Conservation (phyloP, 164 flowering plant genomes). For the Stephania japonica region DNA sequence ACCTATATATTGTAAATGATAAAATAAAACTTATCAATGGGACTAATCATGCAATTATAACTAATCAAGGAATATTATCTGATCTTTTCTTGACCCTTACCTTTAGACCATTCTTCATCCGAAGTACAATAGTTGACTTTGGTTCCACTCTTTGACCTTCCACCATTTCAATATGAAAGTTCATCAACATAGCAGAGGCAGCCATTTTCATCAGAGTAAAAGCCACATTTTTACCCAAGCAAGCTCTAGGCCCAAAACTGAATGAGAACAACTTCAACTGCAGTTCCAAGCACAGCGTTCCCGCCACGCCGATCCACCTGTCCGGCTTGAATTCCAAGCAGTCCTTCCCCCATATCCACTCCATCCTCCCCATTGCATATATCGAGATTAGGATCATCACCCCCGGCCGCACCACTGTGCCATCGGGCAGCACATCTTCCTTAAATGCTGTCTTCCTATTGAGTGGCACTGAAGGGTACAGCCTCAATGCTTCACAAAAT, state of each 20-base stretch:
- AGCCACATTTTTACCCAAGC: slow-evolving; percentile 35
- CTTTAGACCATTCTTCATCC: slow-evolving; percentile 28
- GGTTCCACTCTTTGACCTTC: slow-evolving; percentile 24
- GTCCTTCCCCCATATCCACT: slow-evolving; percentile 36
- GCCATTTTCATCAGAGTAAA: slow-evolving; percentile 30
- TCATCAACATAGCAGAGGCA: slow-evolving; percentile 24
- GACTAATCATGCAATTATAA: no score
- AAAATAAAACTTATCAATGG: no score
- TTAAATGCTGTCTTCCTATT: slow-evolving; percentile 20
- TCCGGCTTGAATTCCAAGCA: slow-evolving; percentile 38
- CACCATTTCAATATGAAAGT: slow-evolving; percentile 27
- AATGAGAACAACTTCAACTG: slow-evolving; percentile 28
- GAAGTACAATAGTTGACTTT: slow-evolving; percentile 14
- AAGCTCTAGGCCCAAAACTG: slow-evolving; percentile 35
- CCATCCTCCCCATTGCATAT: slow-evolving; percentile 34
- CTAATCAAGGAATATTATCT: no score
- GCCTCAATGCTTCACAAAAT: slow-evolving; percentile 29
- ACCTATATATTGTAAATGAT: no score
- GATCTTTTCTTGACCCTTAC: slow-evolving; percentile 16
- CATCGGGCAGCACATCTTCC: slow-evolving; percentile 25
- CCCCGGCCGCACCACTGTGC: slow-evolving; percentile 16
- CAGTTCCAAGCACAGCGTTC: slow-evolving; percentile 23
- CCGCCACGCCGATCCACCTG: slow-evolving; percentile 33
- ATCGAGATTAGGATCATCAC: slow-evolving; percentile 19
- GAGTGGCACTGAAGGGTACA: slow-evolving; percentile 30